Conservation (phyloP, 768 basidiomycete genomes). For the Cystoderma amianthinum region DNA sequence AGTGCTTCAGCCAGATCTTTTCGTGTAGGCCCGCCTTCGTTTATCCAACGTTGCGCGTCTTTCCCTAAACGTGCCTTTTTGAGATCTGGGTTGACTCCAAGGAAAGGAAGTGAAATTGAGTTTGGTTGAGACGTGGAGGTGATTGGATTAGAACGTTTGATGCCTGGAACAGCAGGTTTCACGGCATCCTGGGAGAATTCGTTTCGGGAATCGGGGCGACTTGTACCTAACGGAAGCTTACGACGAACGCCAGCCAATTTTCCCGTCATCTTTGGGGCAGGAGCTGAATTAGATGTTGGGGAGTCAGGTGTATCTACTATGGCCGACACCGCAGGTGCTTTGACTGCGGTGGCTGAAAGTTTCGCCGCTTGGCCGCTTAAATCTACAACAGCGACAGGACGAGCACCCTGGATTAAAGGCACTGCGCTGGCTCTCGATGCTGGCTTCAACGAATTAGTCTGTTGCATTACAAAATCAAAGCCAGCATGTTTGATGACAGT, state of each 20-base stretch:
- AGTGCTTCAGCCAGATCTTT: constrained; percentile 84
- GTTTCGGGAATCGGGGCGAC: constrained; percentile 42
- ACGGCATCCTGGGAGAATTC: constrained; percentile 31
- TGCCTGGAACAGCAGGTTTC: constrained; percentile 22
- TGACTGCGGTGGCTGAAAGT: constrained; percentile 17
- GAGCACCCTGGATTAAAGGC: constrained; percentile 86
- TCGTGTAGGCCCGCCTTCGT: constrained; percentile 76
- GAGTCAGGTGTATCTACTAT: constrained; percentile 32
- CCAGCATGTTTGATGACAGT: constrained; percentile 68
- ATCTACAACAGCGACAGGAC: constrained; percentile 31
- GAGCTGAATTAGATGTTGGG: constrained; percentile 25
- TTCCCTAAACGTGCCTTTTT: constrained; percentile 66
- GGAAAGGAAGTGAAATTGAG: constrained; percentile 32
- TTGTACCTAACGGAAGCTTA: constrained; percentile 58
- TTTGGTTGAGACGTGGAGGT: constrained; percentile 9
- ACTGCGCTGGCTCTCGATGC: constrained; percentile 81
- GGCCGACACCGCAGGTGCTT: constrained; percentile 21
- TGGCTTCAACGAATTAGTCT: constrained; percentile 83
- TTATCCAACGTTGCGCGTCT: constrained; percentile 78
- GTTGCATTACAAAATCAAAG: constrained; percentile 79
- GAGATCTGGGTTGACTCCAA: constrained; percentile 47
- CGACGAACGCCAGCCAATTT: constrained; percentile 66
- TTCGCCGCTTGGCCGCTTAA: constrained; percentile 16
- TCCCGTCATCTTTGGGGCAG: constrained; percentile 29
- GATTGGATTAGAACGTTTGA: constrained; percentile 10